Base-by-base conservation (phyloP, 148 eudicot genomes). In the Nyssa sinensis region DNA sequence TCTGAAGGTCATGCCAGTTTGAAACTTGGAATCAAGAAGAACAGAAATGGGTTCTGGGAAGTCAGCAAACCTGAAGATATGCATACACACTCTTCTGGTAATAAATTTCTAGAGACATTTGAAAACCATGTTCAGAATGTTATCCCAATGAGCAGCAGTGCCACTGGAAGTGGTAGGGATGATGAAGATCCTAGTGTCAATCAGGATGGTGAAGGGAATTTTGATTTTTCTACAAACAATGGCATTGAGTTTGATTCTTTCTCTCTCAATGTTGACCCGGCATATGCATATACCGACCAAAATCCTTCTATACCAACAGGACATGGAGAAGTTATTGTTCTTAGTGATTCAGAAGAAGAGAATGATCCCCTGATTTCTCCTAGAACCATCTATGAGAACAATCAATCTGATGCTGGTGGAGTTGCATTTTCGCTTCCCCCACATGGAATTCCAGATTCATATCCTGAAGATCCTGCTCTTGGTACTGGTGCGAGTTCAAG, bases 311-410 rank as follows among this genome's bases (percentile, higher is more conserved):
- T 82, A 72, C 65, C 86, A 49, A 76, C 76, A 31, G 79, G 72
- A 49, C 88, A 84, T 62, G 81, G 80, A 4, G 87, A 88, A 6
- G 72, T 91, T 51, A 85, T 91, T 69, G 87, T 91, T 77, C 91
- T 91, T 35, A 91, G 91, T 79, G 93, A 91, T 85, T 91, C 93
- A 17, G 96, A 91, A 73, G 96, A 88, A 77, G 93, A 91, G 63
- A 82, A 82, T 70, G 85, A 66, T 6, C 33, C 62, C 49, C 17
- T 80, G 71, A 53, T 82, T 66, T 62, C 75, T n/a, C 73, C 81
- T 81, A 79, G 65, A 33, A 64, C 71, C 49, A 69, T 73, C 34
- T 74, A 70, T 62, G 69, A 37, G 68, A 74, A 83, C 62, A 75
- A 69, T 55, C 53, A 65, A 55, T 66, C 73, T 59, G 82, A 74